phyloP scores from a whole-genome alignment of 306 rosid species.

The Dalbergia cochinchinensis region DNA sequence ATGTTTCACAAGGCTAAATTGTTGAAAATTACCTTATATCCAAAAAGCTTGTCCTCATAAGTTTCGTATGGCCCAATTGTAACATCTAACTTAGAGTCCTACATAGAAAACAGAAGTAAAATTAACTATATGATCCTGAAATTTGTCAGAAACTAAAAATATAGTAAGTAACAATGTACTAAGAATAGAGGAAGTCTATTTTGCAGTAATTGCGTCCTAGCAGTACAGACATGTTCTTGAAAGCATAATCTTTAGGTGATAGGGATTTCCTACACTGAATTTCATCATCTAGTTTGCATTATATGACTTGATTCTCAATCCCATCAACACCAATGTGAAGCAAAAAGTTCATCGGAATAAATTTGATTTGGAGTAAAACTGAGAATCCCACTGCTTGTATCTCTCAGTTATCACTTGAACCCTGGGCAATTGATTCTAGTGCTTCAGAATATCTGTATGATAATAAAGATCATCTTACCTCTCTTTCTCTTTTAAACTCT shows the following conservation, averaged over 20 bases:
- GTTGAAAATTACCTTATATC: conserved; percentile 77
- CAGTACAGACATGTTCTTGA: conserved; percentile 21
- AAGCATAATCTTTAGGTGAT: conserved; percentile 2
- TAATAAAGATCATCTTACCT: no score
- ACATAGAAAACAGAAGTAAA: conserved; percentile 36
- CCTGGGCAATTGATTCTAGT: no score
- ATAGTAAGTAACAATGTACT: background rate
- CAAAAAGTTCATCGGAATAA: background rate
- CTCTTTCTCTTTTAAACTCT: no score
- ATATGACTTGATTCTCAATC: background rate
- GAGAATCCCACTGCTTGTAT: no score
- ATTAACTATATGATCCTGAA: conserved; percentile 43
- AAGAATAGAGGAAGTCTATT: conserved; percentile 5
- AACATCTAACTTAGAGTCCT: conserved; percentile 92
- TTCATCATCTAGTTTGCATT: conserved; percentile 15
- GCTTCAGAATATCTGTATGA: no score
- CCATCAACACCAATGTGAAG: conserved; percentile 16
- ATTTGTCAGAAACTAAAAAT: conserved; percentile 14
- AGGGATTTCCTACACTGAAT: conserved; percentile 7
- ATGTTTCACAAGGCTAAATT: conserved; percentile 33
- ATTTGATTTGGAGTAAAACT: background rate
- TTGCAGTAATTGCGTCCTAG: background rate
- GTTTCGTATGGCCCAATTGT: conserved; percentile 98
- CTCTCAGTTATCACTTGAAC: no score
- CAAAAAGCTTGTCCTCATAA: conserved; percentile 89